These are phyloP conservation scores for Coemansia sp. DNA, from an alignment of 192 early-diverging fungal species.

Conservation along the genomic window DNA sequence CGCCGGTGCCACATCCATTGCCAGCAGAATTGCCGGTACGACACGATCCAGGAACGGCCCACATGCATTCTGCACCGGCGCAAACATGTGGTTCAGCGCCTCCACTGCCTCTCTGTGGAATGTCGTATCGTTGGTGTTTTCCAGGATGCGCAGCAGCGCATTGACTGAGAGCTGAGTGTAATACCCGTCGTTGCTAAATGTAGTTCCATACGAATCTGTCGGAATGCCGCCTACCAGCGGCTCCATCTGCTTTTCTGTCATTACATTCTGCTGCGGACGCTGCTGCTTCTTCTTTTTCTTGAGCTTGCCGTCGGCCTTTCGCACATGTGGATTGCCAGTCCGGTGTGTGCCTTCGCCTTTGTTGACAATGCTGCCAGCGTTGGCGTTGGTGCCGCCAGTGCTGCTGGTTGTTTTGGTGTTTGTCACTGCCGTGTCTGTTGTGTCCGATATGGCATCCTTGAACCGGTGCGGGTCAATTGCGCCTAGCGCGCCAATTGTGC, in stretches of 20 bases:
- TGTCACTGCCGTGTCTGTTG: not conserved
- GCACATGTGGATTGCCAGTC: not conserved
- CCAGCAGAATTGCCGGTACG: conserved; percentile 81
- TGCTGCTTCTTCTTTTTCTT: not conserved
- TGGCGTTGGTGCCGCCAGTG: not conserved
- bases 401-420: not conserved
- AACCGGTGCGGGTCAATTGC: conserved; percentile 85
- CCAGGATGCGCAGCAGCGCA: conserved; percentile 83
- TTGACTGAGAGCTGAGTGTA: conserved; percentile 88
- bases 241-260: conserved; percentile 30
- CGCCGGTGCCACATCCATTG: conserved; percentile 77
- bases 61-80: conserved; percentile 56
- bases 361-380: not conserved
- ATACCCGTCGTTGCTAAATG: conserved; percentile 67
- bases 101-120: conserved; percentile 87
- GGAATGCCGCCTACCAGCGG: conserved; percentile 32
- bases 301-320: not conserved
- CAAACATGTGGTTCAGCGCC: conserved; percentile 92
- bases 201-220: conserved; percentile 18
- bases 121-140: conserved; percentile 72
- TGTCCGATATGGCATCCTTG: conserved; percentile 4
- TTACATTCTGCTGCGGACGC: conserved; percentile 18
- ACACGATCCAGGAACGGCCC: conserved; percentile 49
- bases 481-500: conserved; percentile 89
- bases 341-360: not conserved